Evolutionary conservation across 179 eudicot species (phyloP), one percentile per base, ranked within the genome.

Genomic region (Nepenthes alata): DNA sequence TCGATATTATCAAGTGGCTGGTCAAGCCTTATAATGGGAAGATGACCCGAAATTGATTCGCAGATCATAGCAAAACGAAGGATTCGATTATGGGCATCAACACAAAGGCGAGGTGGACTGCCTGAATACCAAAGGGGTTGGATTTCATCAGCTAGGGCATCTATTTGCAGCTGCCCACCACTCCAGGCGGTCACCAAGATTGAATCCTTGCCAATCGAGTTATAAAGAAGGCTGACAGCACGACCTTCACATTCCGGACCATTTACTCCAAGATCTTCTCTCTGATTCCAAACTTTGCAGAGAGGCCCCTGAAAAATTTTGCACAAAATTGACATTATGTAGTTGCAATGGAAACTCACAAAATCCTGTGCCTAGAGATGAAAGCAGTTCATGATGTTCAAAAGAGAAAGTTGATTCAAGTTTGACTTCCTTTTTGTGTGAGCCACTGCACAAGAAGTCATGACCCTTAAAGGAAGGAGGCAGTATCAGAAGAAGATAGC

Each of bases 101-200:
- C 80, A 69, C 79, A 71, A 35, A 89, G 67, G 64, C 79, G 95
- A 64, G 96, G 96, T 10, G 79, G 88, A 65, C 67, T 85, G 48
- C 84, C 84, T 70, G 73, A 56, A 16, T 65, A 67, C 98, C 98
- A 93, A 58, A 89, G 77, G 25, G 98, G 98, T 70, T 89, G 98
- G 68, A 89, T 75, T 77, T 93, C 98, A 76, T 93, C 98, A 35
- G 88, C 93, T 63, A 93, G 72, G 58, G 98, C 98, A 86, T 93
- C 96, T 57, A 93, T 76, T 71, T 93, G 98, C 65, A 93, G 62
- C 64, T 89, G 90, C 60, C 98, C 98, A 67, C 95, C 77, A 65
- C 95, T 85, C 95, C 96, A 89, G 14, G 93, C 95, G 63, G 88
- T 85, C 35, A 87, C 80, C 59, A 93, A 78, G 61, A 93, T 72